Evolutionary conservation across 331 rosid species (phyloP), one percentile per base, ranked within the genome.

Genomic region (Malus hybrid): DNA sequence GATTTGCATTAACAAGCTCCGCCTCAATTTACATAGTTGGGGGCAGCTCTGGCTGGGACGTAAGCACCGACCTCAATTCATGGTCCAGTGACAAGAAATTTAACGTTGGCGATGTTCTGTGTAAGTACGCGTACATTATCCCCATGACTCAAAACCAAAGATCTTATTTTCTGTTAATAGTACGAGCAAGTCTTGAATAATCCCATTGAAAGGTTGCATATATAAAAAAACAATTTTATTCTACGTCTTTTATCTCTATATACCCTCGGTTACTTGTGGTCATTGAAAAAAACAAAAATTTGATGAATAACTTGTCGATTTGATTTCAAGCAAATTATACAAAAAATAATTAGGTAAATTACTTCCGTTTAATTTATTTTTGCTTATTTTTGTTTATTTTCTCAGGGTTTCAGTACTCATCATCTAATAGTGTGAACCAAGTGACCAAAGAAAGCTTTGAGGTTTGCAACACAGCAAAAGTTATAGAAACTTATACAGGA

Each of bases 21-120:
- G 96, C 93, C 48, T 82, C 93, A 34, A 82, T 57, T 27, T 93
- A 89, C 71, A 44, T 3, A 10, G 98, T 93, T 18, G 98, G 98
- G 34, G 98, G 80, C 81, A 81, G 0, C 81, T 80, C 98, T 31
- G 98, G 98, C 44, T 93, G 98, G 97, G 98, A 93, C 83, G 87
- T 90, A 33, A 93, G 98, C 84, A 73, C 90, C 8, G 67, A 87
- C 85, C 91, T 93, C 24, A 83, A 68, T 5, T 28, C 97, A 4
- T 93, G 98, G 98, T 13, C 76, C 46, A 74, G 77, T 1, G 86
- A 74, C 80, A 91, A 93, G 83, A 85, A 65, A 10, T 93, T 91
- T 69, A 34, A 63, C 2, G 85, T 76, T 0, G 97, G 97, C 1
- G 98, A 93, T 69, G 77, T 64, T 77, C 88, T 93, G 28, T n/a